Evolutionary conservation across 1,139 yeast genomes (phyloP).

Genomic region (Kodamaea fungicola): DNA sequence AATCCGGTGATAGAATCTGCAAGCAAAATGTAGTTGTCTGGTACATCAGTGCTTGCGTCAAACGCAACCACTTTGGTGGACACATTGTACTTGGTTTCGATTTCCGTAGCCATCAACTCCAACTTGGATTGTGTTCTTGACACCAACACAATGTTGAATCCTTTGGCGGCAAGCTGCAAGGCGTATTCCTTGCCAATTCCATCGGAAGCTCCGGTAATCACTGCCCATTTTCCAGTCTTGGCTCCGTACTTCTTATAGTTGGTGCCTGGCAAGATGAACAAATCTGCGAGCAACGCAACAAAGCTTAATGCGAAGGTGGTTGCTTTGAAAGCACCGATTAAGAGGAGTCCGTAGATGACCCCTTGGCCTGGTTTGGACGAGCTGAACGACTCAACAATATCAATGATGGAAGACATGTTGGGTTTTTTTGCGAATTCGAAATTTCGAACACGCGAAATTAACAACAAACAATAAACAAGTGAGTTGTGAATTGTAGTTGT

Average conservation of each 20-base stretch:
- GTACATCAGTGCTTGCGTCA: conserved; percentile 65
- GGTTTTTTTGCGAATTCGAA: not conserved
- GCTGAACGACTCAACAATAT: conserved; percentile 15
- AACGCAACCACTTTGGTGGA: conserved; percentile 67
- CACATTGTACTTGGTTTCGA: conserved; percentile 58
- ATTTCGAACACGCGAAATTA: too few relatives aligned
- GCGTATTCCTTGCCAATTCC: conserved; percentile 96
- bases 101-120: conserved; percentile 60
- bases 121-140: conserved; percentile 83
- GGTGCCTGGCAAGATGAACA: conserved; percentile 63
- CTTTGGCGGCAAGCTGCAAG: conserved; percentile 76
- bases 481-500: too few relatives aligned
- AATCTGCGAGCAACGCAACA: conserved; percentile 47
- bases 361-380: conserved; percentile 19
- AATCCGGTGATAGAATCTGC: conserved; percentile 46
- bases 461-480: too few relatives aligned
- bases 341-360: conserved; percentile 32
- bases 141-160: conserved; percentile 77
- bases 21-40: conserved; percentile 51
- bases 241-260: conserved; percentile 69
- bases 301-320: conserved; percentile 38
- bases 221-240: conserved; percentile 70
- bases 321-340: conserved; percentile 52
- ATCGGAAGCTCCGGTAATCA: conserved; percentile 95
- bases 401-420: conserved; percentile 7